Evolutionary conservation across 2,329 filamentous ascomycete species (phyloP).

Genomic region (Phaeosphaeria sp.): DNA sequence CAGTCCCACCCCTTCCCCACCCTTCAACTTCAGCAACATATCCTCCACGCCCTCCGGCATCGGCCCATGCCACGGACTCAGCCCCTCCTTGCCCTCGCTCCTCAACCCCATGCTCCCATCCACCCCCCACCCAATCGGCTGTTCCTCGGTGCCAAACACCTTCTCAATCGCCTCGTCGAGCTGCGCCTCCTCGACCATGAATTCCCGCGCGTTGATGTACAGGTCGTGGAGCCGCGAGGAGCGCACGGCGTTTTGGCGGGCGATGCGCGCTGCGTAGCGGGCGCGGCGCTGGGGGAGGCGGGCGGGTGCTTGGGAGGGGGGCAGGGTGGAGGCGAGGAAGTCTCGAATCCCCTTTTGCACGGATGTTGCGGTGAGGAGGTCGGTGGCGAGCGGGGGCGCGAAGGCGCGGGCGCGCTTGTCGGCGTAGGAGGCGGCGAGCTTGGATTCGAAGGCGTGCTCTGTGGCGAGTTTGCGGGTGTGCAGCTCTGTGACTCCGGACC

Average conservation of each 20-base stretch:
- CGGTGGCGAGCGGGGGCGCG: conserved; percentile 73
- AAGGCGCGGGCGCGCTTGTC: conserved; percentile 60
- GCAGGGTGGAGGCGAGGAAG: conserved; percentile 41
- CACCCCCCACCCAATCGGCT: conserved; percentile 49
- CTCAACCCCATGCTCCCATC: conserved; percentile 27
- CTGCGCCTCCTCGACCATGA: conserved; percentile 84
- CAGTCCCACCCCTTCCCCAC: conserved; percentile 49
- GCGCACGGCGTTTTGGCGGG: conserved; percentile 65
- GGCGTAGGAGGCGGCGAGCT: conserved; percentile 47
- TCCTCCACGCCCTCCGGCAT: conserved; percentile 43
- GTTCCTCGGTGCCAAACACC: conserved; percentile 71
- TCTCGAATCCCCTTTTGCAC: conserved; percentile 40
- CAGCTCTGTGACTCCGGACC: conserved; percentile 73
- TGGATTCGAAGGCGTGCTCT: conserved; percentile 27
- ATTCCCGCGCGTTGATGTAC: conserved; percentile 85
- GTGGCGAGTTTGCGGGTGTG: conserved; percentile 54
- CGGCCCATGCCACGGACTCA: conserved; percentile 41
- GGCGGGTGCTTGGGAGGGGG: conserved; percentile 29
- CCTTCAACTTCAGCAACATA: conserved; percentile 44
- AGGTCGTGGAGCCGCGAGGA: conserved; percentile 80
- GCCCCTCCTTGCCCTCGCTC: conserved; percentile 28
- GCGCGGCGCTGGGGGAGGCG: conserved; percentile 39
- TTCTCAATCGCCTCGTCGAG: conserved; percentile 75
- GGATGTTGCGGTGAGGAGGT: conserved; percentile 40
- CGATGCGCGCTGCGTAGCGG: conserved; percentile 52